Percentiles rank a stretch among this genome's conserved stretches.
phyloP scores from a whole-genome alignment of 2,329 filamentous ascomycete genomes.

The Sclerotinia sclerotiorum region DNA sequence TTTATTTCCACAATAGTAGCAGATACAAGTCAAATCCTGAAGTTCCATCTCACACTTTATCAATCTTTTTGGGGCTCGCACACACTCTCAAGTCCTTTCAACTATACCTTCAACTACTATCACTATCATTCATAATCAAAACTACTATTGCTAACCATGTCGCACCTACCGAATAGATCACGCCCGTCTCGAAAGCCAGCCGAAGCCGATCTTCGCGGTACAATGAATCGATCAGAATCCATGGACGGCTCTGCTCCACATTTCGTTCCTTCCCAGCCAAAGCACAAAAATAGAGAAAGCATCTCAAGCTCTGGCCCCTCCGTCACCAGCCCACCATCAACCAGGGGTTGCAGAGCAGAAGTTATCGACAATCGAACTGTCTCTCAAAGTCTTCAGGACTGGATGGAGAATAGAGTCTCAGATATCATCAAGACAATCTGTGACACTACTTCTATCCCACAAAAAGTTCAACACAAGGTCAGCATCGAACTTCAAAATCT shows the following conservation, averaged over 20 bases:
- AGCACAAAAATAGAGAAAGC: neutral
- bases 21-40: neutral
- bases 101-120: constrained; percentile 8
- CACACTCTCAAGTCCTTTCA: neutral
- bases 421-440: constrained; percentile 1
- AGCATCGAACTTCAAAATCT: constrained; percentile 9
- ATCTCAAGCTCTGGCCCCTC: neutral
- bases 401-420: constrained; percentile 10
- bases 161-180: constrained; percentile 11
- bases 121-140: constrained; percentile 6
- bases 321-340: neutral
- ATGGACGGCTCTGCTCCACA: constrained; percentile 15
- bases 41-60: neutral
- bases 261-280: neutral
- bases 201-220: constrained; percentile 14
- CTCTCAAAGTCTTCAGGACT: neutral
- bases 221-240: neutral
- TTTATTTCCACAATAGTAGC: neutral
- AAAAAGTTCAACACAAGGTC: constrained; percentile 11
- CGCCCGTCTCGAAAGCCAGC: neutral
- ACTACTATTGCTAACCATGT: constrained; percentile 17
- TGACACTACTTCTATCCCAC: neutral
- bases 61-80: neutral
- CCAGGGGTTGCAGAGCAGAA: neutral
- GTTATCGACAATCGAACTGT: neutral